Percentiles rank a stretch among this genome's conserved stretches.
phyloP scores from a whole-genome alignment of 2,329 filamentous ascomycete genomes.

The Blastomyces gilchristii region DNA sequence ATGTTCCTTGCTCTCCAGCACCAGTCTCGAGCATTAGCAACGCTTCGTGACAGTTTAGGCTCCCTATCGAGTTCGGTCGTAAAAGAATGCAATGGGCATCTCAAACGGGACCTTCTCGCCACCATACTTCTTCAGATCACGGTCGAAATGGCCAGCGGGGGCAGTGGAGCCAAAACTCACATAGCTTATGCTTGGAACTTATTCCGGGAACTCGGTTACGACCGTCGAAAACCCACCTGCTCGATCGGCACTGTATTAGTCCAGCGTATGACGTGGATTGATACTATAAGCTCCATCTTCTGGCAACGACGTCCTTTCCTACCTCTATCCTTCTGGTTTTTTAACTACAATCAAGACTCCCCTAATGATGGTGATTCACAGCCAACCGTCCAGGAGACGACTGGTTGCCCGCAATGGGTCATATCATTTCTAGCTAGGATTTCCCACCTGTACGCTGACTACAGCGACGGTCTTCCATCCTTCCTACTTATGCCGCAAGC shows the following conservation, averaged over 20 bases:
- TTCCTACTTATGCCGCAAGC: neutral
- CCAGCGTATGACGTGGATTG: constrained; percentile 5
- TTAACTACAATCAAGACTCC: neutral
- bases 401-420: constrained; percentile 6
- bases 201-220: constrained; percentile 5
- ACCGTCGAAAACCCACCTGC: neutral
- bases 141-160: constrained; percentile 4
- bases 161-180: constrained; percentile 1
- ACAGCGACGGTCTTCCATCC: neutral
- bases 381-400: constrained; percentile 6
- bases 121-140: constrained; percentile 6
- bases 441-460: constrained; percentile 2
- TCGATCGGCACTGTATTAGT: constrained; percentile 1
- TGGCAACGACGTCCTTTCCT: constrained; percentile 3
- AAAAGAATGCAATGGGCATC: neutral
- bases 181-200: constrained; percentile 4
- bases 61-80: neutral
- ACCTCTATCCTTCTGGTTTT: constrained; percentile 4
- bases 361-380: neutral
- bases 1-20: constrained; percentile 2
- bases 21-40: constrained; percentile 4
- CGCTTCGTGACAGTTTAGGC: constrained; percentile 2
- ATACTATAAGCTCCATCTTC: constrained; percentile 4
- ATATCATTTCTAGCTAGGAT: constrained; percentile 3
- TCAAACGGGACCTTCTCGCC: constrained; percentile 5